Evolutionary conservation across 2,329 filamentous ascomycete species (phyloP).

Genomic region (Huntiella savannae): DNA sequence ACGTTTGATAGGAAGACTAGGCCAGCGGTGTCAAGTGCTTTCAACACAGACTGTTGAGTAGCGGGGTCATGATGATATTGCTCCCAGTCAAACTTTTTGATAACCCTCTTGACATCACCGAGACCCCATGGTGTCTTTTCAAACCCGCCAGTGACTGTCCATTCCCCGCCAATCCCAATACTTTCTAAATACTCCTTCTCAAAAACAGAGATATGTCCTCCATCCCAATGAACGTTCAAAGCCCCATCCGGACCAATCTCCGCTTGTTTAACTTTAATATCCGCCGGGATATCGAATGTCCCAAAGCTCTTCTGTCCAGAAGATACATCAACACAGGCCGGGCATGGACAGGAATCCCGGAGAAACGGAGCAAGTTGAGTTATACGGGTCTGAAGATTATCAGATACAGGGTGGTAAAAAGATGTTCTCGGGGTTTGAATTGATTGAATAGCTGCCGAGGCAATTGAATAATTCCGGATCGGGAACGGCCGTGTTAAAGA

Average conservation of each 20-base stretch:
- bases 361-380: constrained; percentile 17
- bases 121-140: constrained; percentile 24
- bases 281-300: constrained; percentile 22
- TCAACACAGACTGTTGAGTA: constrained; percentile 40
- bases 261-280: constrained; percentile 18
- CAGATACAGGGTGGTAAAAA: no score
- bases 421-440: no score
- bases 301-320: constrained; percentile 39
- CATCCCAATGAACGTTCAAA: constrained; percentile 40
- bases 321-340: constrained; percentile 32
- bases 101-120: constrained; percentile 19
- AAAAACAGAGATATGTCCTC: constrained; percentile 21
- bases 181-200: constrained; percentile 15
- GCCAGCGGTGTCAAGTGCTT: constrained; percentile 45
- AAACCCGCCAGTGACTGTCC: constrained; percentile 13
- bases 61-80: constrained; percentile 47
- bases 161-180: constrained; percentile 1
- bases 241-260: constrained; percentile 20
- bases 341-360: constrained; percentile 36
- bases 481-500: no score
- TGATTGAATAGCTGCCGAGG: no score
- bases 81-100: constrained; percentile 44
- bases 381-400: no score
- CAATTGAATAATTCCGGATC: no score
- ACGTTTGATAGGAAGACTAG: constrained; percentile 61